Percentiles rank a stretch among this genome's conserved stretches.
phyloP scores from a whole-genome alignment of 2,329 filamentous ascomycete genomes.

The Calonectria naviculata region DNA sequence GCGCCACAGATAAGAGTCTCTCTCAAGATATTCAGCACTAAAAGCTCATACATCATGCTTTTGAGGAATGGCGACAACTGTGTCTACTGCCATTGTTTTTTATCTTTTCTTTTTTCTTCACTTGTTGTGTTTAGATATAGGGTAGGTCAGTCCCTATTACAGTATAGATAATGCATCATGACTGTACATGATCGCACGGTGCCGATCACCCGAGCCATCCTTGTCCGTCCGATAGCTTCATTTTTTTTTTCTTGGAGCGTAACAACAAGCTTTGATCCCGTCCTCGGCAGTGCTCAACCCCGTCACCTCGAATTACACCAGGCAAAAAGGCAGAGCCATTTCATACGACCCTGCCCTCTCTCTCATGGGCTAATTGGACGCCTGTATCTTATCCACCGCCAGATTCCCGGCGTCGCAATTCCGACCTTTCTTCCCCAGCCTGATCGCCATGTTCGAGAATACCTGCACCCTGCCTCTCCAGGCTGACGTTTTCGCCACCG shows the following conservation, averaged over 20 bases:
- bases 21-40: no score
- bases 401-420: slow-evolving; percentile 2
- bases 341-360: neutral
- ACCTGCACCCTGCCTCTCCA: slow-evolving; percentile 89
- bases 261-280: neutral
- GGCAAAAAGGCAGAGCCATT: neutral
- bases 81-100: no score
- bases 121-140: no score
- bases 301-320: neutral
- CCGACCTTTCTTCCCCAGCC: neutral
- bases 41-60: no score
- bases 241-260: slow-evolving; percentile 3
- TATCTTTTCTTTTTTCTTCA: no score
- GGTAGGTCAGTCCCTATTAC: neutral
- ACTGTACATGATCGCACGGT: neutral
- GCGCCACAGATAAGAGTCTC: no score
- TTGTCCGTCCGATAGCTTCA: neutral
- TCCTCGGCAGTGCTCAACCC: neutral
- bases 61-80: no score
- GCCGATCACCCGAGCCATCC: slow-evolving; percentile 1
- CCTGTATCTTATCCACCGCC: neutral
- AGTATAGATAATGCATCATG: neutral
- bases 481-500: slow-evolving; percentile 89
- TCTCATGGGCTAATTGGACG: slow-evolving; percentile 17
- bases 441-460: slow-evolving; percentile 81